Base-by-base conservation (phyloP, 2,329 filamentous ascomycete genomes). In the Diaporthe helianthi region DNA sequence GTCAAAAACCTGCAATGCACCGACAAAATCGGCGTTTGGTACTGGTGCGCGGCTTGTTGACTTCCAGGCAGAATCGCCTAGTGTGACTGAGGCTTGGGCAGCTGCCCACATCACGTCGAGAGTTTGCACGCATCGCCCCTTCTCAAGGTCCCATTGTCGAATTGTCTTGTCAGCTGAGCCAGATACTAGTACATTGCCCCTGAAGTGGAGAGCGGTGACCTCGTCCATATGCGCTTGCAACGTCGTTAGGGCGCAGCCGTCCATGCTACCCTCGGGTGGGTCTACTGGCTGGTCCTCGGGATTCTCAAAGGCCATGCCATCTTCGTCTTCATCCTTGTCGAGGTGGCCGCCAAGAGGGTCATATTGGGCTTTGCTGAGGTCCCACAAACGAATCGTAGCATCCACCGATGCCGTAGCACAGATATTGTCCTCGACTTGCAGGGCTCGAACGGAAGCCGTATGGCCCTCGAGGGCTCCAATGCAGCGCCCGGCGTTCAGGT, bases 21-120 rank as follows among this genome's bases (percentile, higher is more conserved):
- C 96, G 13, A 99, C 93, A 79, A 98, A 99, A 79, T 98, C 93
- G 1, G 95, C 94, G 61, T 89, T 85, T 19, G 88, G 84, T 70
- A 91, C 87, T 5, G 89, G 83, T 19, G 90, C 79, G 61, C 92
- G 89, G 19, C 86, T 87, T 2, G 90, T 89, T 64, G 92, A 90
- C 71, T 93, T 87, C 94, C 94, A 98, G 71, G 83, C 81, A 61
- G 83, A 83, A 66, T 89, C 88, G 55, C 85, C 85, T 67, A 93
- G 85, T 6, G 88, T 90, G 47, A 90, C 89, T 12, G 90, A 92
- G 15, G 93, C 93, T 81, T 98, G 94, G 2, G 96, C 94, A 5
- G 96, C 94, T 12, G 96, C 96, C 96, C 96, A 99, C 79, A 99
- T 92, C 8, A 99, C 95, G 80, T 99, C 96, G 60, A 99, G 84